A percentile compares a stretch with the other conserved stretches of the same genome.
phyloP scores from a whole-genome alignment of 1,284 basidiomycete species.

The Heterobasidion irregulare region DNA sequence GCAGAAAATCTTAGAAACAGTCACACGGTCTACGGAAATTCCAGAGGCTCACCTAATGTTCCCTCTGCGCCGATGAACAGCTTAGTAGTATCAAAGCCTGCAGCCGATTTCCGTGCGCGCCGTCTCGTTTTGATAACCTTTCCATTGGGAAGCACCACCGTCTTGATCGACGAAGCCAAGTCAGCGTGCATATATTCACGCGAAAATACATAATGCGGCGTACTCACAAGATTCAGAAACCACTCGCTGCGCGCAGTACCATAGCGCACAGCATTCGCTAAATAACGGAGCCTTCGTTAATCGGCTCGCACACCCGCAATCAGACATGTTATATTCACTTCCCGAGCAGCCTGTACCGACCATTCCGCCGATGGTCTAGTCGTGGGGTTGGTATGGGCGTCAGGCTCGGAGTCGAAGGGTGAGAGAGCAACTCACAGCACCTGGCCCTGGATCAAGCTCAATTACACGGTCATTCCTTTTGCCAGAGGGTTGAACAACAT shows the following conservation, averaged over 20 bases:
- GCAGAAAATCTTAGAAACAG: no score
- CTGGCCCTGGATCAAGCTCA: slow-evolving; percentile 5
- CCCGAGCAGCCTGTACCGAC: slow-evolving; percentile 48
- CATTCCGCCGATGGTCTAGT: slow-evolving; percentile 48
- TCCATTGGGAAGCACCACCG: slow-evolving; percentile 71
- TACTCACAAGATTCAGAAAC: slow-evolving; percentile 56
- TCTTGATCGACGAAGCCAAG: slow-evolving; percentile 27
- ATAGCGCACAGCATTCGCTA: slow-evolving; percentile 76
- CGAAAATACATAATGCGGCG: slow-evolving; percentile 12
- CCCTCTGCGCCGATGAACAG: slow-evolving; percentile 83
- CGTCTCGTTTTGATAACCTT: slow-evolving; percentile 77
- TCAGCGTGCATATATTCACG: neutral
- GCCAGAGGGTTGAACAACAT: neutral
- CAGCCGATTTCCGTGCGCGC: slow-evolving; percentile 65
- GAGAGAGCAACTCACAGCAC: neutral
- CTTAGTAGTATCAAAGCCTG: slow-evolving; percentile 72
- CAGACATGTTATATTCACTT: slow-evolving; percentile 26
- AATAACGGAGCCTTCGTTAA: neutral
- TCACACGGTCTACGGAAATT: no score
- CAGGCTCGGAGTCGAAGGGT: neutral
- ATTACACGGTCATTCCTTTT: neutral
- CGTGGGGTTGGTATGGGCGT: no score
- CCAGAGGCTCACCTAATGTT: slow-evolving; percentile 37
- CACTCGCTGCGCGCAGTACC: slow-evolving; percentile 71
- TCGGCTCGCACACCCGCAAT: neutral